Evolutionary conservation across 192 early-diverging fungal species (phyloP).

Genomic region (Backusella mclennaniae): DNA sequence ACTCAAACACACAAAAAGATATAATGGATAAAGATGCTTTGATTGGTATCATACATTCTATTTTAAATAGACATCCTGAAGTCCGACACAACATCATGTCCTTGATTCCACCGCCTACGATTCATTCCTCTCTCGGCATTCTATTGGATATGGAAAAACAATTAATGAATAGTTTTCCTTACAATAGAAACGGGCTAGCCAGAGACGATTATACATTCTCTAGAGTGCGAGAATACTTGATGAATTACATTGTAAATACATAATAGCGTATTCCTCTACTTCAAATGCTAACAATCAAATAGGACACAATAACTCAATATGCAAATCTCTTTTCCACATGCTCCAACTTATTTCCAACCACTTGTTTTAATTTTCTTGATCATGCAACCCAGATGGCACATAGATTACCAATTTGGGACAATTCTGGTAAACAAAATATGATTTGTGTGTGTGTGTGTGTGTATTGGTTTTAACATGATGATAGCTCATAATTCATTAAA

Average conservation of each 20-base stretch:
- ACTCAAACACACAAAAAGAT: slow-evolving; percentile 18
- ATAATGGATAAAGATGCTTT: slow-evolving; percentile 70
- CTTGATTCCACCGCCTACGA: slow-evolving; percentile 85
- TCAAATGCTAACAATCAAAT: not conserved
- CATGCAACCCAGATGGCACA: slow-evolving; percentile 69
- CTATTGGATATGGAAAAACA: slow-evolving; percentile 69
- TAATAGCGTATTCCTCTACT: not conserved
- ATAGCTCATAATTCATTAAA: slow-evolving; percentile 63
- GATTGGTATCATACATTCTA: slow-evolving; percentile 62
- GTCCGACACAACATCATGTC: slow-evolving; percentile 65
- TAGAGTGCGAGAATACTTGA: slow-evolving; percentile 73
- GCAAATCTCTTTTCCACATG: slow-evolving; percentile 69
- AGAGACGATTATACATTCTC: slow-evolving; percentile 90
- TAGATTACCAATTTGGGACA: slow-evolving; percentile 82
- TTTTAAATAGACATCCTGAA: slow-evolving; percentile 71
- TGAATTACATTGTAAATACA: slow-evolving; percentile 59
- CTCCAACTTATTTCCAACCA: slow-evolving; percentile 70
- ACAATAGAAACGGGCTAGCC: slow-evolving; percentile 74
- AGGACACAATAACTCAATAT: slow-evolving; percentile 69
- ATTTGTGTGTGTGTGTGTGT: not conserved
- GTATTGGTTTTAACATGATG: not conserved
- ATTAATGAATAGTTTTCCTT: slow-evolving; percentile 80
- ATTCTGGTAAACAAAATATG: slow-evolving; percentile 25
- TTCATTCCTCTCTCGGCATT: slow-evolving; percentile 65
- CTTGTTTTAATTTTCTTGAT: slow-evolving; percentile 79